Base-by-base conservation (phyloP, 108 stramenopile genomes). In the Seminavis robusta region DNA sequence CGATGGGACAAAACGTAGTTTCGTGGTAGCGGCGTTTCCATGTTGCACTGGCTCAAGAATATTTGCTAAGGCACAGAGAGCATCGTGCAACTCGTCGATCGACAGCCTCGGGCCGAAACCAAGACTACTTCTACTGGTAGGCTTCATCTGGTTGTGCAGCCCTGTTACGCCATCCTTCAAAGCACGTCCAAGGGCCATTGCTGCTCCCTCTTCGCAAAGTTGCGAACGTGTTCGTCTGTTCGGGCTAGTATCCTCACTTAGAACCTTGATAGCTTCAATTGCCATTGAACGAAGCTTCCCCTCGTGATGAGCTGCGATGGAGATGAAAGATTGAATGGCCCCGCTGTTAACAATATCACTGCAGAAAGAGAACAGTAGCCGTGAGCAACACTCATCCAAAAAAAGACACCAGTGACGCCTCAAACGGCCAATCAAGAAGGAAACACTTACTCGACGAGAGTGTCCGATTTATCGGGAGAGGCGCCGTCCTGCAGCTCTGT, bases 321-420 rank as follows among this genome's bases (percentile, higher is more conserved):
- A 46, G 1, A 80, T 67, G 39, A 84, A 66, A 3, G 71, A 72
- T 17, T 69, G 74, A 39, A 79, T 69, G 8, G 83, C 83, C 37
- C 83, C 79, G n/a, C 77, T 60, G n/a, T 77, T 61, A 8, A 84
- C 30, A 33, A 84, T 78, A 21, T 69, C 73, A 39, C 79, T 83
- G 66, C 27, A 55, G 66, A 20, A 33, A 38, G 33, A 52, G 36
- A 37, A 11, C 9, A 37, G 13, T 37, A 9, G 13, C 36, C 9
- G 13, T 37, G 13, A 11, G 36, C 13, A 9, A 37, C 13, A 11
- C 11, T 13, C 9, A 11, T 37, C 11, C 13, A 8, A 17, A 45
- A 45, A 45, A 45, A n/a, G 44, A 45, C 8, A 45, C 7, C 47
- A 49, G 1, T 0, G 55, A 25, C 21, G 4, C 1, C 6, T 21